Percentiles rank a stretch among this genome's conserved stretches.
phyloP scores from a whole-genome alignment of 139 green algal genomes.

The Micractinium sp. region DNA sequence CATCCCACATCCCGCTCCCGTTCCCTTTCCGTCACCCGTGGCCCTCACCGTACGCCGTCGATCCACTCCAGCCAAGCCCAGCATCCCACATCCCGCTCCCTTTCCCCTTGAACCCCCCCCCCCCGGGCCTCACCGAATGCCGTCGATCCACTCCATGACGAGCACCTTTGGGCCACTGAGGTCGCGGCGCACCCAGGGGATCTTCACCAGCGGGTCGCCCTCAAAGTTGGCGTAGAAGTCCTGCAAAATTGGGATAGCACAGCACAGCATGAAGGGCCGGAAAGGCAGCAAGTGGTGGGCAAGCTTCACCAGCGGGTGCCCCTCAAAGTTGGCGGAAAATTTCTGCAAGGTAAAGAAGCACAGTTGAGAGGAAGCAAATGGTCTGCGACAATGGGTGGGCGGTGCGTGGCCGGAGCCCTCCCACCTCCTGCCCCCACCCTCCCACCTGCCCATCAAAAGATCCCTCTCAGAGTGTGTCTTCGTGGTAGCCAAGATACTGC shows the following conservation, averaged over 20 bases:
- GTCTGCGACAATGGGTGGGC: too few relatives aligned
- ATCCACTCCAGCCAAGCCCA: constrained; percentile 99
- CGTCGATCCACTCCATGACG: constrained; percentile 99
- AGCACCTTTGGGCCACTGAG: constrained; percentile 82
- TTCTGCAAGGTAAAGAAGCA: constrained; percentile 43
- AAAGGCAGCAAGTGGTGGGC: constrained; percentile 59
- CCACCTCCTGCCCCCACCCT: background rate
- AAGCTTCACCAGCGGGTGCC: constrained; percentile 96
- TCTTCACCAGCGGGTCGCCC: constrained; percentile 95
- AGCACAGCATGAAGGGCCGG: background rate
- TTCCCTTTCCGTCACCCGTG: background rate
- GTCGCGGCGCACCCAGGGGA: constrained; percentile 90
- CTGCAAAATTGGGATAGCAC: constrained; percentile 16
- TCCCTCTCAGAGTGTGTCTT: too few relatives aligned
- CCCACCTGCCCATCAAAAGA: too few relatives aligned
- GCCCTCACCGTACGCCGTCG: constrained; percentile 92
- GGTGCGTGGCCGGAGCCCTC: too few relatives aligned
- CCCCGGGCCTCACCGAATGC: constrained; percentile 81
- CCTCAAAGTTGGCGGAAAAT: constrained; percentile 90
- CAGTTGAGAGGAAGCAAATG: too few relatives aligned
- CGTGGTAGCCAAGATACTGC: too few relatives aligned
- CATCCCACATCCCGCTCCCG: too few relatives aligned
- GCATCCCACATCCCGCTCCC: too few relatives aligned
- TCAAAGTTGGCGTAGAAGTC: constrained; percentile 95
- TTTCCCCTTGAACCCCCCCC: too few relatives aligned